phyloP scores from a whole-genome alignment of 73 alveolate genomes.

The Stentor roeselii region DNA sequence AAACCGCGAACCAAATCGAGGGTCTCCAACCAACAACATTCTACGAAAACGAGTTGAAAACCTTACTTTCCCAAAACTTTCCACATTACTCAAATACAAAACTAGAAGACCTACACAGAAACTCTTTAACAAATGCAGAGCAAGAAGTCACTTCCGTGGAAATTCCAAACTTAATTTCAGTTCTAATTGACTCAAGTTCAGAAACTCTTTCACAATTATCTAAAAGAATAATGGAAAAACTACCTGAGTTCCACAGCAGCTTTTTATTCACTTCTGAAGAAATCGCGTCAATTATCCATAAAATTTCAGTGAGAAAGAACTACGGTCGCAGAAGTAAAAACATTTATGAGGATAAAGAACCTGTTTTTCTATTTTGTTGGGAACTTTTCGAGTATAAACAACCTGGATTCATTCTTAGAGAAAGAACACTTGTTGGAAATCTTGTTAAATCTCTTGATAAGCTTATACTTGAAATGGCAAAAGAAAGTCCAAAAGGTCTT shows the following conservation, averaged over 20 bases:
- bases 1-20: not conserved
- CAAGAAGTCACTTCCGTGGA: not conserved
- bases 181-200: not conserved
- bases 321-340: not conserved
- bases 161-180: not conserved
- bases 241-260: not conserved
- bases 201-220: not conserved
- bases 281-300: not conserved
- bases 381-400: not conserved
- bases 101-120: not conserved
- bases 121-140: not conserved
- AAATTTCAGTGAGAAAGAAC: not conserved
- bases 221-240: too few relatives aligned
- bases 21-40: not conserved
- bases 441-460: not conserved
- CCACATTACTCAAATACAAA: not conserved
- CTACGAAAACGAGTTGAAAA: not conserved
- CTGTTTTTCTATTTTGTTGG: not conserved
- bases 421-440: not conserved
- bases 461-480: not conserved
- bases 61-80: not conserved
- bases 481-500: not conserved
- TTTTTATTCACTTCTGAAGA: not conserved
- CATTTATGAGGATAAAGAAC: not conserved
- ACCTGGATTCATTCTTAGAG: not conserved